Base-by-base conservation (phyloP, 1,284 basidiomycete genomes). In the Ceratobasidium sp. region DNA sequence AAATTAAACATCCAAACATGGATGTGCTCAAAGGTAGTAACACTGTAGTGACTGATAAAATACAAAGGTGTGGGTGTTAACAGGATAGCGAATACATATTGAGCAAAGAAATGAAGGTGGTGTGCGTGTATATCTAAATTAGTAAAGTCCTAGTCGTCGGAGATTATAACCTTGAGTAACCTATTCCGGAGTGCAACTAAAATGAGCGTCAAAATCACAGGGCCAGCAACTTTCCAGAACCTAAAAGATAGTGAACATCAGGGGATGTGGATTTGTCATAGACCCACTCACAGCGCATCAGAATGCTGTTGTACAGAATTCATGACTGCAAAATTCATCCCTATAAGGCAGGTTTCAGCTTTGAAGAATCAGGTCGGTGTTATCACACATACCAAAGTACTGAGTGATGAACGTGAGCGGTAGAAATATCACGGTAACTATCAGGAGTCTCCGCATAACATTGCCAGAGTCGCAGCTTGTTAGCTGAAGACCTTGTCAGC, bases 321-420 rank as follows among this genome's bases (percentile, higher is more conserved):
- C 87, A 92, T 90, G 39, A 64, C 56, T 0, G 84, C 77, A 82
- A 93, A 93, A 84, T 93, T 93, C 91, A 93, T 93, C 53, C 92
- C 91, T 78, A 44, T 53, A 53, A 40, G 89, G 92, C 81, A 53
- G 79, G 76, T 44, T 12, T 64, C 44, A 28, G 40, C 39, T 66
- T 28, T 40, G n/a, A 26, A 60, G 39, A 67, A 66, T 49, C 70
- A 79, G 46, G 6, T n/a, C 64, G 20, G 58, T 51, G 39, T 1
- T 63, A 77, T 42, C 39, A 28, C 7, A n/a, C 78, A 49, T 26
- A 79, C 80, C 91, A 81, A 93, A 93, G 84, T 93, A 93, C 55
- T 92, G 92, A 18, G 91, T 91, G 23, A 94, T 86, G 39, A 93
- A 86, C 1, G 91, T 93, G 26, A 93, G 83, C 0, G 92, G 92